Evolutionary conservation across 306 rosid genomes (phyloP).

Genomic region (Dalbergia cultrata): DNA sequence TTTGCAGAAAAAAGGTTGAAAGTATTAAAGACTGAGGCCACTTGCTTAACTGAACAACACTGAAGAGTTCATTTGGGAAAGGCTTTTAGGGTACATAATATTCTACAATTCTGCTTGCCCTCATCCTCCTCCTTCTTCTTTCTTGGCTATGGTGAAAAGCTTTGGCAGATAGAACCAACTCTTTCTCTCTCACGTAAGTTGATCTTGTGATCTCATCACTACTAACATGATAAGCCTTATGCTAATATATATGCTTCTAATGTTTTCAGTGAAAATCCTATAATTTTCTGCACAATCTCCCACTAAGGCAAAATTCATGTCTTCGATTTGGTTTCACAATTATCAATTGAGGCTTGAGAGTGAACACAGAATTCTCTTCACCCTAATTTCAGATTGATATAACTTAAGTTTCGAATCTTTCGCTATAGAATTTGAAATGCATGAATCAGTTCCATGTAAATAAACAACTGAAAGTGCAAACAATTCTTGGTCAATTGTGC

Average conservation of each 20-base stretch:
- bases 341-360: slow-evolving; percentile 4
- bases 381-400: slow-evolving; percentile 46
- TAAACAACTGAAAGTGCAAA: neutral
- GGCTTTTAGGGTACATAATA: neutral
- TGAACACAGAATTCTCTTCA: slow-evolving; percentile 22
- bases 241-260: slow-evolving; percentile 29
- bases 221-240: neutral
- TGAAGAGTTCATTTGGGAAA: slow-evolving; percentile 40
- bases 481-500: neutral
- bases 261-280: slow-evolving; percentile 49
- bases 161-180: slow-evolving; percentile 10
- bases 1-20: slow-evolving; percentile 33
- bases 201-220: slow-evolving; percentile 13
- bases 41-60: slow-evolving; percentile 41
- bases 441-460: neutral
- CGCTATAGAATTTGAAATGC: neutral
- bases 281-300: slow-evolving; percentile 20
- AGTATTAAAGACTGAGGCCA: slow-evolving; percentile 32
- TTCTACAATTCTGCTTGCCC: slow-evolving; percentile 4
- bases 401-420: neutral
- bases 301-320: neutral
- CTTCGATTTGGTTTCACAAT: slow-evolving; percentile 39
- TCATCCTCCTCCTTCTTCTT: slow-evolving; percentile 35
- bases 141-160: slow-evolving; percentile 37
- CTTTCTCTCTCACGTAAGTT: slow-evolving; percentile 53